These are phyloP conservation scores for Saccharomycopsis sp. DNA, from an alignment of 805 yeast genomes.

Conservation along the genomic window DNA sequence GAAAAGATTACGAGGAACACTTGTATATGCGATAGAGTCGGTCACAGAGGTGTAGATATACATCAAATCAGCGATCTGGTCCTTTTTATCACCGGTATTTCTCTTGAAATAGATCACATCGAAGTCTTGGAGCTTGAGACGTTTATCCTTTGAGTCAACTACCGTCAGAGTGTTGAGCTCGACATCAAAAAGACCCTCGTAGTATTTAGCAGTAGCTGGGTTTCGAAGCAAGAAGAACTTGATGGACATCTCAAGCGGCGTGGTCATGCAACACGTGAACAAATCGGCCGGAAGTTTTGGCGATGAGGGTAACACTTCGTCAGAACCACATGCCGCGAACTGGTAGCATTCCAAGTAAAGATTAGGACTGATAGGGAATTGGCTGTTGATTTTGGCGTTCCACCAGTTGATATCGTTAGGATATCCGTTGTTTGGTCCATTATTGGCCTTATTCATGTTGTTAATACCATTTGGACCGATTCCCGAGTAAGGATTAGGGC, in stretches of 20 bases:
- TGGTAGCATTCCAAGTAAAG: constrained; percentile 79
- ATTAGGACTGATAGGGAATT: constrained; percentile 20
- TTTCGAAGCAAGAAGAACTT: constrained; percentile 87
- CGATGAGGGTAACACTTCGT: constrained; percentile 84
- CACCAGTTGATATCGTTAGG: not conserved
- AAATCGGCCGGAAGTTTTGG: constrained; percentile 95
- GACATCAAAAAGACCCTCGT: constrained; percentile 33
- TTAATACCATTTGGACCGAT: not conserved
- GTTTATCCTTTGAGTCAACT: constrained; percentile 22
- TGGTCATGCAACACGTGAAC: constrained; percentile 90
- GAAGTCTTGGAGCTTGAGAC: constrained; percentile 34
- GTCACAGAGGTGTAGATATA: constrained; percentile 98
- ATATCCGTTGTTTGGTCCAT: no score
- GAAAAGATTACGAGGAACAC: constrained; percentile 79
- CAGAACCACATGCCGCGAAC: constrained; percentile 83
- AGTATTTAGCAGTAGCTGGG: constrained; percentile 45
- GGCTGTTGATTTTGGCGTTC: not conserved
- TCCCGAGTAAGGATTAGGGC: no score
- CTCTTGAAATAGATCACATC: constrained; percentile 63
- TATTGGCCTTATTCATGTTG: not conserved
- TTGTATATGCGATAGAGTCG: constrained; percentile 97
- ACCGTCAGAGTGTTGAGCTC: constrained; percentile 22
- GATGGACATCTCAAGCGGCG: constrained; percentile 91
- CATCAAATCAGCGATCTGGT: constrained; percentile 91
- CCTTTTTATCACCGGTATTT: constrained; percentile 81